Percentiles rank a stretch among this genome's conserved stretches.
These are phyloP conservation scores for Tuber umbilicatum DNA, from an alignment of 495 filamentous ascomycete genomes.

Conservation along the genomic window DNA sequence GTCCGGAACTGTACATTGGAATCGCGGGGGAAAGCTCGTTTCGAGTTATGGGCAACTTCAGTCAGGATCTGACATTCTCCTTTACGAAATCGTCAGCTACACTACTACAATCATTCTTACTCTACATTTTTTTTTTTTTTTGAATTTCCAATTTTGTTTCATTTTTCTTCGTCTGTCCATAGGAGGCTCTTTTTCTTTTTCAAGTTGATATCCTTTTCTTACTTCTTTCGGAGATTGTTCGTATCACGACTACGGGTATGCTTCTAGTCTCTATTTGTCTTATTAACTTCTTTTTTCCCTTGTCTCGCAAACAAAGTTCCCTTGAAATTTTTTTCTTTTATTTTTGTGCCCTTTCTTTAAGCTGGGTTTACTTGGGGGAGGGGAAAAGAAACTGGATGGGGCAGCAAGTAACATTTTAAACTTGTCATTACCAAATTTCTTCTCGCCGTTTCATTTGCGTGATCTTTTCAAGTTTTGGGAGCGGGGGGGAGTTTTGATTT, in stretches of 20 bases:
- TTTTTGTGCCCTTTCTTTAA: constrained; percentile 13
- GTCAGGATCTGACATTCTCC: constrained; percentile 1
- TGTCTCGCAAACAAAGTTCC: constrained; percentile 18
- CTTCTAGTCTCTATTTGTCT: constrained; percentile 1
- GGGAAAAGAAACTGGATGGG: neutral
- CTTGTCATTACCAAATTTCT: neutral
- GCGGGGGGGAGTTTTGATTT: neutral
- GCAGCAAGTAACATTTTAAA: neutral
- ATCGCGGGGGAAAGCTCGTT: neutral
- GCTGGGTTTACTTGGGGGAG: constrained; percentile 10
- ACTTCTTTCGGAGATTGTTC: constrained; percentile 27
- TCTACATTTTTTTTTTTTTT: neutral
- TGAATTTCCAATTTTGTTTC: neutral
- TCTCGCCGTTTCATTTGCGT: neutral
- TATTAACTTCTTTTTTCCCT: constrained; percentile 15
- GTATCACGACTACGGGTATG: constrained; percentile 16
- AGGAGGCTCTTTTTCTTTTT: constrained; percentile 5
- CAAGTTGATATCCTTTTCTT: constrained; percentile 13
- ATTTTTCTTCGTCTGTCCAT: neutral
- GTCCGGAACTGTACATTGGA: neutral
- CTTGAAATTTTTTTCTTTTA: constrained; percentile 8
- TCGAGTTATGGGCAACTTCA: neutral
- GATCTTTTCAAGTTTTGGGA: constrained; percentile 4
- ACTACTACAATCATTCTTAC: neutral
- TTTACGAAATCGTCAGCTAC: neutral